Base-by-base conservation (phyloP, 2,329 filamentous ascomycete genomes). In the Colletotrichum tamarilloi region DNA sequence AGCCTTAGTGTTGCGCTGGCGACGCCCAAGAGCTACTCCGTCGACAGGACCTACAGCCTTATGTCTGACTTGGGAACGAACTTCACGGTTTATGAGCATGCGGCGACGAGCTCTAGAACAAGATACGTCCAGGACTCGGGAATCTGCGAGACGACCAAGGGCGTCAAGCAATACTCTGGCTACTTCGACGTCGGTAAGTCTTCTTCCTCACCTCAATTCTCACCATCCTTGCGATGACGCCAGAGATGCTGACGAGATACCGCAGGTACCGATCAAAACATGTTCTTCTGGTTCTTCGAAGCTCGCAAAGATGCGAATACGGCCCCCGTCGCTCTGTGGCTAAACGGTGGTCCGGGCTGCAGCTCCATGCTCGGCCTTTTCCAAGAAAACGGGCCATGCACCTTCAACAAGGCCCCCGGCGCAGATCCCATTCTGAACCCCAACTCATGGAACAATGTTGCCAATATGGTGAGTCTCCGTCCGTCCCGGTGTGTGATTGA, bases 61-160 rank as follows among this genome's bases (percentile, higher is more conserved):
- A 72, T 65, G 70, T 69, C 70, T 1, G 70, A 70, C 16, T 24
- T 60, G 65, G 78, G 76, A 19, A 75, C 64, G 32, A 83, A 81
- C 4, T 85, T 85, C 75, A 86, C 82, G 19, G 81, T 87, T 46
- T 87, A 87, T 71, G 82, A 87, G 73, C 86, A 88, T 77, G 82
- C 82, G n/a, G 82, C 82, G 1, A 87, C 86, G 1, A 82, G 81
- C 53, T 81, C 84, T 1, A 84, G 78, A 30, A 75, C 89, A 57
- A 82, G 86, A 26, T 87, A 84, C 68, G 86, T 89, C 30, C 84
- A 83, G 28, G 87, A 89, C 75, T 88, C 86, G 0, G 82, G 86
- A 57, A 82, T 87, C 67, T 88, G 87, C 75, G 87, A 88, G 78
- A 87, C 85, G 0, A 88, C 86, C 0, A 80, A 82, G 0, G 84